phyloP scores from a whole-genome alignment of 2,329 filamentous ascomycete species.

The Colletotrichum lupini region DNA sequence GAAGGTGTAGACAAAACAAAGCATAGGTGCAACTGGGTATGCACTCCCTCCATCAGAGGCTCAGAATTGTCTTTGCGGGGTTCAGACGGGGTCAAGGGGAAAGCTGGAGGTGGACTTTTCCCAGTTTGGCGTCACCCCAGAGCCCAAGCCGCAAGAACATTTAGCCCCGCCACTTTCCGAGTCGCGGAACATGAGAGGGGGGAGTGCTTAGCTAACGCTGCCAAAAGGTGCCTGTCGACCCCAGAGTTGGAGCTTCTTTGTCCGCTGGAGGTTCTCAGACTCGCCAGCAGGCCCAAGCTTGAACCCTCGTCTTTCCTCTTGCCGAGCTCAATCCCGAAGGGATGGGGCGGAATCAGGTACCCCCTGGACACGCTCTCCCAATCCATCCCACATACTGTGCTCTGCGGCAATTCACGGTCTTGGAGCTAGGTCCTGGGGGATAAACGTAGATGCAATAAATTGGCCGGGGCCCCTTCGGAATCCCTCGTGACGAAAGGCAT shows the following conservation, averaged over 20 bases:
- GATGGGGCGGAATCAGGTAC: constrained; percentile 29
- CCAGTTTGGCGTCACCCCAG: constrained; percentile 10
- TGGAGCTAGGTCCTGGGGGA: constrained; percentile 8
- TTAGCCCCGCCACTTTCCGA: constrained; percentile 37
- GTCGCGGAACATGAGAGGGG: constrained; percentile 28
- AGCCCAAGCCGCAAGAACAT: constrained; percentile 30
- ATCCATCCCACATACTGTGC: not conserved
- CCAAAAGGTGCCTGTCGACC: not conserved
- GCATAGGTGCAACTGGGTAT: not conserved
- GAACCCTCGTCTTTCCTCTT: constrained; percentile 13
- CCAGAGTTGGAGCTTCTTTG: no score
- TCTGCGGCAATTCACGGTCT: constrained; percentile 29
- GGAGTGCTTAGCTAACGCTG: not conserved
- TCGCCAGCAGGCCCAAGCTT: constrained; percentile 15
- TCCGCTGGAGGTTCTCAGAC: not conserved
- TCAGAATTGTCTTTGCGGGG: constrained; percentile 24
- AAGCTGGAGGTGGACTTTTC: constrained; percentile 15
- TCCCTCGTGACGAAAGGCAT: not conserved
- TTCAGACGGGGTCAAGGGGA: constrained; percentile 14
- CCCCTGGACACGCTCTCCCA: constrained; percentile 6
- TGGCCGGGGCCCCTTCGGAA: constrained; percentile 14
- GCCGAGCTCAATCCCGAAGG: constrained; percentile 36
- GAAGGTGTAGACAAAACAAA: not conserved
- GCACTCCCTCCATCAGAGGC: not conserved
- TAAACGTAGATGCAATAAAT: constrained; percentile 30